phyloP scores from a whole-genome alignment of 2,329 filamentous ascomycete genomes.

The Fusarium sp. region DNA sequence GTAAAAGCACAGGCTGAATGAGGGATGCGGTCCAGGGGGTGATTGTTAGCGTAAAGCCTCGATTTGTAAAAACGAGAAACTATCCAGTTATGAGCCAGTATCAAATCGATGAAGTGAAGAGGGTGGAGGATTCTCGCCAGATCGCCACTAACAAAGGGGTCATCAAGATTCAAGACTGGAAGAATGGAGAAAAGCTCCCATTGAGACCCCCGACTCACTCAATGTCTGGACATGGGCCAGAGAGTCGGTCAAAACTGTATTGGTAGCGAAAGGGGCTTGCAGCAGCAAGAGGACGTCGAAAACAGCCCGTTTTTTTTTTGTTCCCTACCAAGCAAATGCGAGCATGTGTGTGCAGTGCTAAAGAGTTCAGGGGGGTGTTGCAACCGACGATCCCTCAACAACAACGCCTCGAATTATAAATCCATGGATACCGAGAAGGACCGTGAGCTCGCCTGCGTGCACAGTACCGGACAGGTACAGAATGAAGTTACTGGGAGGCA shows the following conservation, averaged over 20 bases:
- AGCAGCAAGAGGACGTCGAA: conserved; percentile 7
- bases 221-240: conserved; percentile 4
- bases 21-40: conserved; percentile 32
- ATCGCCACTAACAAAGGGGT: conserved; percentile 14
- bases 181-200: conserved; percentile 3
- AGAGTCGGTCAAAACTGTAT: conserved; percentile 22
- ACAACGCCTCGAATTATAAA: conserved; percentile 24
- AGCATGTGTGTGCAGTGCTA: conserved; percentile 25
- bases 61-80: conserved; percentile 10
- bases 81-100: conserved; percentile 18
- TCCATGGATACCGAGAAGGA: conserved; percentile 9
- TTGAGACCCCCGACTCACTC: not conserved
- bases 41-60: conserved; percentile 34
- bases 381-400: conserved; percentile 33
- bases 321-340: conserved; percentile 8
- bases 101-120: conserved; percentile 8
- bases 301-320: conserved; percentile 15
- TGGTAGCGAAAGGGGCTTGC: conserved; percentile 27
- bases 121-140: conserved; percentile 19
- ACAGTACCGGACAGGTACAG: not conserved
- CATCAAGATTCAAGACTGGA: conserved; percentile 7
- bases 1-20: conserved; percentile 31
- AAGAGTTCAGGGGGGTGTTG: conserved; percentile 36
- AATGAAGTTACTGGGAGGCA: not conserved
- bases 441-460: not conserved